Evolutionary conservation across 2,329 filamentous ascomycete species (phyloP).

Genomic region (Harringtonia lauricola): DNA sequence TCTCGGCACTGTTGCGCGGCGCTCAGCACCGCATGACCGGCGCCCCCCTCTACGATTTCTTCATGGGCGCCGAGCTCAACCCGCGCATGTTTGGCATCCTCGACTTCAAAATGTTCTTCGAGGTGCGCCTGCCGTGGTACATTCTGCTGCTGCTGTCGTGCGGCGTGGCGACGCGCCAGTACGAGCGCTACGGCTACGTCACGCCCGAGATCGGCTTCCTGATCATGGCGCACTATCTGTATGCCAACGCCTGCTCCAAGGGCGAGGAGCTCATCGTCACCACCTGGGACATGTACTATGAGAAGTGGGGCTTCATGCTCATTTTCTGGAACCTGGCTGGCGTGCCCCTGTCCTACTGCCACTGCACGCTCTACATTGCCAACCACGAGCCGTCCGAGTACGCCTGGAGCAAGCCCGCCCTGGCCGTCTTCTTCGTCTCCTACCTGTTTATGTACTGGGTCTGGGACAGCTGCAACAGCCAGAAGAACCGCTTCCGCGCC

Average conservation of each 20-base stretch:
- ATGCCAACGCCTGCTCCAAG: conserved; percentile 74
- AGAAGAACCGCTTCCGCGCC: conserved; percentile 75
- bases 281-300: conserved; percentile 83
- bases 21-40: conserved; percentile 89
- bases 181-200: conserved; percentile 67
- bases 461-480: conserved; percentile 73
- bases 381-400: conserved; percentile 62
- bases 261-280: conserved; percentile 72
- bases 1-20: conserved; percentile 71
- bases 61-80: conserved; percentile 83
- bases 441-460: conserved; percentile 74
- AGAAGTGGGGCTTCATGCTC: conserved; percentile 84
- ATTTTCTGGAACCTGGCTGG: conserved; percentile 84
- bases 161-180: conserved; percentile 61
- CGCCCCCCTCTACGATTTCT: conserved; percentile 72
- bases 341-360: conserved; percentile 72
- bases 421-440: conserved; percentile 47
- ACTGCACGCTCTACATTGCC: conserved; percentile 71
- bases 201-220: conserved; percentile 64
- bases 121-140: conserved; percentile 79
- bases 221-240: conserved; percentile 69
- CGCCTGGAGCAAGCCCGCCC: conserved; percentile 50
- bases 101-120: conserved; percentile 91
- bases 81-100: conserved; percentile 75
- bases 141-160: conserved; percentile 63